Evolutionary conservation across 2,329 filamentous ascomycete species (phyloP).

Genomic region (Fusarium sp.): DNA sequence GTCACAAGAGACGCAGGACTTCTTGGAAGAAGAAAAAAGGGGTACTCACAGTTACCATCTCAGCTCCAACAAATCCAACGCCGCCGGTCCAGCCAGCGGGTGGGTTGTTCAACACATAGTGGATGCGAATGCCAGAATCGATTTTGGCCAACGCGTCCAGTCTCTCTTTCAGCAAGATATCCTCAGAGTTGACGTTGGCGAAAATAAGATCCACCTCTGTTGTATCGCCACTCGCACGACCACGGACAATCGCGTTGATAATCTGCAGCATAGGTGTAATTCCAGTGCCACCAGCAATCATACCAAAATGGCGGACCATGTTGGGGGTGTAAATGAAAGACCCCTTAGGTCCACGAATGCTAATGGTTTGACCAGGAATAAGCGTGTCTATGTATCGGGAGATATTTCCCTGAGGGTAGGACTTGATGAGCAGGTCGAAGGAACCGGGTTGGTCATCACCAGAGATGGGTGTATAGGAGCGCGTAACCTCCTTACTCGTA

Average conservation of each 20-base stretch:
- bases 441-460: conserved; percentile 87
- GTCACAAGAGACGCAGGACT: not conserved
- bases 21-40: not conserved
- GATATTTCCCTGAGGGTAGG: conserved; percentile 96
- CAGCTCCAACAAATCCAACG: conserved; percentile 90
- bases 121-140: conserved; percentile 83
- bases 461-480: conserved; percentile 90
- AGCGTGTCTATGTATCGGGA: conserved; percentile 88
- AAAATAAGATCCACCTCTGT: conserved; percentile 95
- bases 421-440: conserved; percentile 97
- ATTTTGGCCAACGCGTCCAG: conserved; percentile 80
- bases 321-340: conserved; percentile 96
- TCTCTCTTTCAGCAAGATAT: conserved; percentile 92
- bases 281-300: conserved; percentile 90
- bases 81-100: conserved; percentile 89
- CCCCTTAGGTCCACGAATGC: conserved; percentile 91
- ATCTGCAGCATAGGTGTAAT: conserved; percentile 87
- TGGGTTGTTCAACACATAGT: conserved; percentile 96
- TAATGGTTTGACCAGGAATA: conserved; percentile 84
- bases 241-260: conserved; percentile 86
- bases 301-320: conserved; percentile 93
- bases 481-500: conserved; percentile 81
- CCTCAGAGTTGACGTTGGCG: conserved; percentile 90
- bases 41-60: conserved; percentile 85
- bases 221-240: conserved; percentile 79